A percentile compares a stretch with the other conserved stretches of the same genome.
phyloP scores from a whole-genome alignment of 495 filamentous ascomycete genomes.

The Platismatia glauca region DNA sequence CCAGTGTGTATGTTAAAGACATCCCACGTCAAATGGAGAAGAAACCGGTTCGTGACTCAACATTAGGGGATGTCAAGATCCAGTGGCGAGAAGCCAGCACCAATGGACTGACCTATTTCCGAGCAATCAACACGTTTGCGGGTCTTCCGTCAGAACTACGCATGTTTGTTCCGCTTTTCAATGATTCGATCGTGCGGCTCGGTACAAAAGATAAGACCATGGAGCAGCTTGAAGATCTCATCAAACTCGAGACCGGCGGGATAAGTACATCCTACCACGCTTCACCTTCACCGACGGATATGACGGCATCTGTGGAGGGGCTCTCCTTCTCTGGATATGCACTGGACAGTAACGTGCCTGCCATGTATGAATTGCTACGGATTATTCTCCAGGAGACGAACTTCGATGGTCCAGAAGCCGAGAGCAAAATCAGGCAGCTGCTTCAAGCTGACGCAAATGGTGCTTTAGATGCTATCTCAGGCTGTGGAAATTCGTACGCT shows the following conservation, averaged over 20 bases:
- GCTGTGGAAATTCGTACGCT: constrained; percentile 77
- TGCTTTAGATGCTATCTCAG: constrained; percentile 83
- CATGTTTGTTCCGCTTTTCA: constrained; percentile 79
- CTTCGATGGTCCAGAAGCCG: constrained; percentile 72
- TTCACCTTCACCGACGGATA: constrained; percentile 61
- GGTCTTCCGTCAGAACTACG: constrained; percentile 79
- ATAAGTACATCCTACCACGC: constrained; percentile 71
- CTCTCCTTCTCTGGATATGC: constrained; percentile 75
- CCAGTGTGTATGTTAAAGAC: constrained; percentile 77
- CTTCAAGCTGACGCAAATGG: constrained; percentile 77
- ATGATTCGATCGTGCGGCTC: constrained; percentile 82
- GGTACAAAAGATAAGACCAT: constrained; percentile 80
- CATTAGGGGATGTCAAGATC: constrained; percentile 57
- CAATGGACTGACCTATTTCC: constrained; percentile 93
- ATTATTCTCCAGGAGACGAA: constrained; percentile 77
- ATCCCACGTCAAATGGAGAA: constrained; percentile 71
- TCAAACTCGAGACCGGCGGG: constrained; percentile 95
- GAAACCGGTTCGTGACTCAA: constrained; percentile 58
- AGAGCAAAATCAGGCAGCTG: constrained; percentile 73
- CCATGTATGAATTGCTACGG: constrained; percentile 80
- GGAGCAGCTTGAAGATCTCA: constrained; percentile 90
- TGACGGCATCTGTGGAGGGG: constrained; percentile 65
- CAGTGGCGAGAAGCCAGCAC: constrained; percentile 90
- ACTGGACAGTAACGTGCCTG: constrained; percentile 76
- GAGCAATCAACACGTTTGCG: constrained; percentile 70